Conservation (phyloP, 768 basidiomycete genomes). For the Tricholomella constricta region DNA sequence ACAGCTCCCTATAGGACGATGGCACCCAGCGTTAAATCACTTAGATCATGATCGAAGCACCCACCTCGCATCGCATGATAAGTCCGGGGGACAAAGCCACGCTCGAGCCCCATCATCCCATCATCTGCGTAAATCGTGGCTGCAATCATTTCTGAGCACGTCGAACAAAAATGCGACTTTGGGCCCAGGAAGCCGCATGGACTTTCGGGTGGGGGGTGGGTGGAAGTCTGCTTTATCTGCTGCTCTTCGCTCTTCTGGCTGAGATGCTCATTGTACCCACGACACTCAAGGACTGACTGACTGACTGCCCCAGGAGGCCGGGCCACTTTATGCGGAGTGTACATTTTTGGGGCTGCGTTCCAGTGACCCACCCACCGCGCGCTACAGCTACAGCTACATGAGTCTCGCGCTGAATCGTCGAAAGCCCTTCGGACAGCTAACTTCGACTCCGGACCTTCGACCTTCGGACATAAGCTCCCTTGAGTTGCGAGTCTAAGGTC, state of each 20-base stretch:
- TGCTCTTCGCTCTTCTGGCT: background rate
- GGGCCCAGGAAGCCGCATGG: conserved; percentile 3
- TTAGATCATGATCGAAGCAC: conserved; percentile 17
- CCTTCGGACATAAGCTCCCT: background rate
- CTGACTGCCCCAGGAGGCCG: background rate
- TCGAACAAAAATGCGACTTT: conserved; percentile 1
- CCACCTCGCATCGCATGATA: conserved; percentile 2
- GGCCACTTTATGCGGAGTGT: background rate
- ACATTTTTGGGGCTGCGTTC: background rate
- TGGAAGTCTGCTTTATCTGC: background rate
- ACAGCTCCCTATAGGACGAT: background rate
- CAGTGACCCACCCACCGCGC: too few species aligned
- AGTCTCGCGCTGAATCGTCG: conserved; percentile 9
- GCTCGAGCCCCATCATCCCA: background rate
- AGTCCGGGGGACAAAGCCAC: conserved; percentile 5
- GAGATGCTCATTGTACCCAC: conserved; percentile 15
- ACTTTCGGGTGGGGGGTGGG: background rate
- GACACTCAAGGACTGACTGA: conserved; percentile 16
- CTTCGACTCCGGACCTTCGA: conserved; percentile 12
- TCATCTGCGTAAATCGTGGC: background rate
- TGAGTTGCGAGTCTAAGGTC: background rate
- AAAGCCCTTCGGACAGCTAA: conserved; percentile 8
- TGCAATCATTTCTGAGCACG: conserved; percentile 9
- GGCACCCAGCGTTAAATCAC: background rate
- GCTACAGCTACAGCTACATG: too few species aligned